A percentile compares a stretch with the other conserved stretches of the same genome.
phyloP scores from a whole-genome alignment of 2,329 filamentous ascomycete genomes.

The Cladosporium sp. region DNA sequence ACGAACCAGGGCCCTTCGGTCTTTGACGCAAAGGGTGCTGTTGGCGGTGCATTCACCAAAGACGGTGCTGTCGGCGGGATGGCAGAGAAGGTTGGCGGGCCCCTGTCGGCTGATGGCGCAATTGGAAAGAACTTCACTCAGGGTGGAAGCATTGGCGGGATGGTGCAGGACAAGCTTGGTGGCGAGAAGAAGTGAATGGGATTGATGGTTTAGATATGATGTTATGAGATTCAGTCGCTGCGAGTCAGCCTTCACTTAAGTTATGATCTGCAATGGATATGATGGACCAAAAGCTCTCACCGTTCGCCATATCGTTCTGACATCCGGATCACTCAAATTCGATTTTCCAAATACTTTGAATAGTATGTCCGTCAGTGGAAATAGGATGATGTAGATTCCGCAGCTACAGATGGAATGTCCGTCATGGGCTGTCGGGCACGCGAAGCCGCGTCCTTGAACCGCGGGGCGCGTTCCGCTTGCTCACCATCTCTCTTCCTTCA shows the following conservation, averaged over 20 bases:
- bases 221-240: neutral
- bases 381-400: too few species aligned
- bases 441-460: too few species aligned
- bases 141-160: slow-evolving; percentile 31
- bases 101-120: slow-evolving; percentile 29
- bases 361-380: too few species aligned
- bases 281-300: too few species aligned
- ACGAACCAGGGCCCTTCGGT: slow-evolving; percentile 15
- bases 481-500: neutral
- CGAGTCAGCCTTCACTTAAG: too few species aligned
- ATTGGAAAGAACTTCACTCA: slow-evolving; percentile 36
- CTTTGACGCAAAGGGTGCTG: slow-evolving; percentile 28
- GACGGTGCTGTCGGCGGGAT: slow-evolving; percentile 32
- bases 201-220: neutral
- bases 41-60: slow-evolving; percentile 32
- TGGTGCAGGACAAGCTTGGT: slow-evolving; percentile 31
- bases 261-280: too few species aligned
- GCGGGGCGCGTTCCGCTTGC: neutral
- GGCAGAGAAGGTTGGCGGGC: slow-evolving; percentile 34
- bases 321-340: too few species aligned
- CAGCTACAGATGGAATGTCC: too few species aligned
- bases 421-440: too few species aligned
- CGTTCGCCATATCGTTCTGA: too few species aligned
- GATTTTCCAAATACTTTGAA: too few species aligned
- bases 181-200: slow-evolving; percentile 17